phyloP scores from a whole-genome alignment of 495 filamentous ascomycete genomes.

The Tuber magnatum region DNA sequence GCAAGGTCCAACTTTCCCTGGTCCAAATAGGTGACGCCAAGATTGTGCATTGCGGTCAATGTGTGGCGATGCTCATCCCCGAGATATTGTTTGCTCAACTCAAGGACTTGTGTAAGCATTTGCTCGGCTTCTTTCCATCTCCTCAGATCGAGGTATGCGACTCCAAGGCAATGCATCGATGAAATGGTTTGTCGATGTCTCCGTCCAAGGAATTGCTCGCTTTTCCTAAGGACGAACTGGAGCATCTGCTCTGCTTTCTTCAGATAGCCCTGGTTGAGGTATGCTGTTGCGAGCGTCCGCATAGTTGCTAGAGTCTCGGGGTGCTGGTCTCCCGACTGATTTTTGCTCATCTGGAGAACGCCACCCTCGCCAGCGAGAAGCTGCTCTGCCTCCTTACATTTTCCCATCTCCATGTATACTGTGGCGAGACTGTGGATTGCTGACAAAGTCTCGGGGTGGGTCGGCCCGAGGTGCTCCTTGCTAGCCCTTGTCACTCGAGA shows the following conservation, averaged over 20 bases:
- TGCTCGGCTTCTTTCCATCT: constrained; percentile 15
- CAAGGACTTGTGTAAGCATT: not conserved
- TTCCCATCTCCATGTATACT: not conserved
- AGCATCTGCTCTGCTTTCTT: constrained; percentile 1
- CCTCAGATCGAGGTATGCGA: not conserved
- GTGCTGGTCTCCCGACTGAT: constrained; percentile 39
- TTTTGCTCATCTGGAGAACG: not conserved
- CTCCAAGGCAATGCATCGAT: not conserved
- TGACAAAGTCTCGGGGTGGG: constrained; percentile 13
- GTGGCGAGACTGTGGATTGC: not conserved
- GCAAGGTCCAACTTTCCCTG: constrained; percentile 41
- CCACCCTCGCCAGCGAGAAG: not conserved
- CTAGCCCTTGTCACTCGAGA: not conserved
- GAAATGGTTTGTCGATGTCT: not conserved
- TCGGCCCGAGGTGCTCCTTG: not conserved
- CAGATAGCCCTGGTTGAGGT: constrained; percentile 1
- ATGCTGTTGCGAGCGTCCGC: constrained; percentile 36
- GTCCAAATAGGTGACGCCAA: constrained; percentile 37
- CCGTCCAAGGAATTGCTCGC: not conserved
- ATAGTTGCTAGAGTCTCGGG: constrained; percentile 42
- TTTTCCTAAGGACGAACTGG: not conserved
- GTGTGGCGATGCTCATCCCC: constrained; percentile 42
- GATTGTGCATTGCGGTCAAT: constrained; percentile 38
- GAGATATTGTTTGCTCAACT: constrained; percentile 19
- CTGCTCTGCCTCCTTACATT: not conserved